Evolutionary conservation across 176 grass and related monocot species (phyloP).

Genomic region (Aegilops longissima): DNA sequence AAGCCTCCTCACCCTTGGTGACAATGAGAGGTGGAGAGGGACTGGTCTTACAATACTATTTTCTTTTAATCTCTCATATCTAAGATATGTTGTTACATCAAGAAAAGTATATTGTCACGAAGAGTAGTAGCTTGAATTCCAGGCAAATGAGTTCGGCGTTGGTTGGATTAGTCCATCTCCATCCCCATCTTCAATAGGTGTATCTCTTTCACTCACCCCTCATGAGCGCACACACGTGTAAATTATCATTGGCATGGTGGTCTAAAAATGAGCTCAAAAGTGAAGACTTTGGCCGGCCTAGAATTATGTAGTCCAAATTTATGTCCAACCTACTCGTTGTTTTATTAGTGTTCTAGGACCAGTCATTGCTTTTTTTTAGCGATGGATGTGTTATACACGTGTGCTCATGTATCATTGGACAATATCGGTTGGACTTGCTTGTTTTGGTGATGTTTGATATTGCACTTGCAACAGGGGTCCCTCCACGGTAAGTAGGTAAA

Average conservation of each 20-base stretch:
- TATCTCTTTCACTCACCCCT: background rate
- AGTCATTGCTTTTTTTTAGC: too few species aligned
- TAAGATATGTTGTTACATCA: background rate
- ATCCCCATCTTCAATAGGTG: background rate
- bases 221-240: background rate
- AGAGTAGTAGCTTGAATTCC: background rate
- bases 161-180: background rate
- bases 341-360: too few species aligned
- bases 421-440: too few species aligned
- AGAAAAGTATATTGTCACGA: background rate
- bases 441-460: too few species aligned
- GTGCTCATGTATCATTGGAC: too few species aligned
- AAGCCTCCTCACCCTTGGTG: background rate
- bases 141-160: background rate
- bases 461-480: too few species aligned
- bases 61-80: background rate
- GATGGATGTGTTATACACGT: too few species aligned
- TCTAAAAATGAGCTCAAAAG: too few species aligned
- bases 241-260: background rate
- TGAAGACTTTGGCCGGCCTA: too few species aligned
- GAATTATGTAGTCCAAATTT: too few species aligned
- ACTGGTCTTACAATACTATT: background rate
- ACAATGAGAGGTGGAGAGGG: background rate
- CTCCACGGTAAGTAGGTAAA: too few species aligned
- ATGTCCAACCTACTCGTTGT: too few species aligned